These are phyloP conservation scores for Rubroshorea leprosula DNA, from an alignment of 345 rosid species.

Conservation along the genomic window DNA sequence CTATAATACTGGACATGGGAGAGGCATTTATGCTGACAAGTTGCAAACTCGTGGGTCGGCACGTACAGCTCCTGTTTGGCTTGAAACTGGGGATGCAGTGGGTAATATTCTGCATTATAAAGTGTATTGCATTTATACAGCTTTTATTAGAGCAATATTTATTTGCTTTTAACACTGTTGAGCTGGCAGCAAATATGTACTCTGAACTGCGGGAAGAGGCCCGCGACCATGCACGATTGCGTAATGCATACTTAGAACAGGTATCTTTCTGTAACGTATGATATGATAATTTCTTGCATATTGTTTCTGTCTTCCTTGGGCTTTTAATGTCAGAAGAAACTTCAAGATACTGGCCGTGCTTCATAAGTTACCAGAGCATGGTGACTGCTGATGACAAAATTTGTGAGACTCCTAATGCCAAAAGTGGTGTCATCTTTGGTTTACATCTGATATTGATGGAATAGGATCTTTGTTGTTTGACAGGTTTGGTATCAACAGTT, in stretches of 20 bases:
- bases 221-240: slow-evolving; percentile 79
- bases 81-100: slow-evolving; percentile 97
- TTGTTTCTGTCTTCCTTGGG: too few species aligned
- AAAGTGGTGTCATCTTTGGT: too few species aligned
- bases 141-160: slow-evolving; percentile 11
- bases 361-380: too few species aligned
- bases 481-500: too few species aligned
- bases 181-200: slow-evolving; percentile 73
- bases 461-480: too few species aligned
- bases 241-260: slow-evolving; percentile 90
- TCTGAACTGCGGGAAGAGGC: slow-evolving; percentile 89
- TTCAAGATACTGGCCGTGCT: too few species aligned
- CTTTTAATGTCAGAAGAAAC: too few species aligned
- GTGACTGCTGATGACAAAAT: too few species aligned
- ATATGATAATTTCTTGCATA: slow-evolving; percentile 11
- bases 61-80: slow-evolving; percentile 83
- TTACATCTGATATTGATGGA: too few species aligned
- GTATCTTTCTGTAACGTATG: slow-evolving; percentile 33
- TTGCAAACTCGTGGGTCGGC: slow-evolving; percentile 54
- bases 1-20: slow-evolving; percentile 54
- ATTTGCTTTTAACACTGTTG: slow-evolving; percentile 43
- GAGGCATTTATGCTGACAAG: slow-evolving; percentile 57
- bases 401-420: too few species aligned
- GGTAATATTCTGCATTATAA: slow-evolving; percentile 55
- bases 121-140: slow-evolving; percentile 22